A percentile compares a stretch with the other conserved stretches of the same genome.
These are phyloP conservation scores for Stephania japonica DNA, from an alignment of 164 flowering plant species.

Conservation along the genomic window DNA sequence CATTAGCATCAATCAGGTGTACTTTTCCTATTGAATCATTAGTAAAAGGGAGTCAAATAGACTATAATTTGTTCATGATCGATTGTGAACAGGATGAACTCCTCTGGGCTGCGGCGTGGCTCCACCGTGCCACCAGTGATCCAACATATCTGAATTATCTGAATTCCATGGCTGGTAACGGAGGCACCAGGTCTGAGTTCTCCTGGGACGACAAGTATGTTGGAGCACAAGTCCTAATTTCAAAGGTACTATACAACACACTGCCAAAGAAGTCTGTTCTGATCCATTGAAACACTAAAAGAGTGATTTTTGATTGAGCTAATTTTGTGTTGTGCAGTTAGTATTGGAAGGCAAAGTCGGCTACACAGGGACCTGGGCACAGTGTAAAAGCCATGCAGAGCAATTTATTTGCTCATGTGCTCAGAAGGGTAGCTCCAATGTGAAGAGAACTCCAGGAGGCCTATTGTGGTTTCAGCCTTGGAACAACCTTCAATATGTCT, in stretches of 20 bases:
- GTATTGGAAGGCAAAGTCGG: conserved; percentile 27
- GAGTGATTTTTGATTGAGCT: not conserved
- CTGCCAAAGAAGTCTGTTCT: no score
- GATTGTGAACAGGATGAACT: conserved; percentile 9
- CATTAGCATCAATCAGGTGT: no score
- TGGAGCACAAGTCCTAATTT: conserved; percentile 39
- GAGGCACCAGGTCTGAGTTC: conserved; percentile 32
- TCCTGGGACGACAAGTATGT: conserved; percentile 57
- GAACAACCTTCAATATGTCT: conserved; percentile 42
- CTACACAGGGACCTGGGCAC: conserved; percentile 15
- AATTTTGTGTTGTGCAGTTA: conserved; percentile 21
- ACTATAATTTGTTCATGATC: conserved; percentile 1
- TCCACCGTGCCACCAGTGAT: conserved; percentile 36
- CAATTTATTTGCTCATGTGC: conserved; percentile 41
- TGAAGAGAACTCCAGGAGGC: conserved; percentile 37
- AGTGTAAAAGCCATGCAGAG: conserved; percentile 38
- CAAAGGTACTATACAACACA: conserved; percentile 28
- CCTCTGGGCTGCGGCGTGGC: conserved; percentile 64
- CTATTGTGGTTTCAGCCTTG: conserved; percentile 31
- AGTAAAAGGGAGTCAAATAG: no score
- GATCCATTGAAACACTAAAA: no score
- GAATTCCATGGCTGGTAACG: conserved; percentile 1
- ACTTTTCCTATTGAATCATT: no score
- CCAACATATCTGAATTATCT: conserved; percentile 25
- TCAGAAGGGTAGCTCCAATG: conserved; percentile 39